Evolutionary conservation across 129 eudicot species (phyloP), one percentile per base, ranked within the genome.

Genomic region (Logfia minima): DNA sequence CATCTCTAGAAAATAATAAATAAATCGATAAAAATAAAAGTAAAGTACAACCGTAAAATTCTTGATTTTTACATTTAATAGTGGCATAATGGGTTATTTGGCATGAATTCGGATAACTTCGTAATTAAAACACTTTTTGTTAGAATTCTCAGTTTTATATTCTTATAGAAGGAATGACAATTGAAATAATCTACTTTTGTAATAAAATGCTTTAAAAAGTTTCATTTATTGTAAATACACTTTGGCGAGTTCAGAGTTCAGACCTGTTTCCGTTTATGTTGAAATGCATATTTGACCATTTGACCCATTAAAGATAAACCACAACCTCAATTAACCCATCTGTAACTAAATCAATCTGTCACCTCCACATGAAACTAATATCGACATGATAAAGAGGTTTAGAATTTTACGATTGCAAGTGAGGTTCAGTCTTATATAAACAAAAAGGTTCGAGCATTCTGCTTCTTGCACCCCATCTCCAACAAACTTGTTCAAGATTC

Each of bases 401-500:
- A 58, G 82, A 74, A 72, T 82, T 62, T 89, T 95, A 91, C 99
- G 85, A 84, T 65, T 82, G 81, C 72, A 81, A 34, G 43, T 28
- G 82, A 19, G 87, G 71, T 72, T 77, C 74, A 39, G 88, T 80
- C 82, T 89, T 95, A 90, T 86, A 83, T 32, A 91, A 82, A 87
- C 99, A 95, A 81, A 89, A 86, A 31, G 92, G 92, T 74, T 77
- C 45, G 58, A 59, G 53, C 69, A 52, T 59, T 75, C 77, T 63
- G 71, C 48, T 69, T 70, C 85, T 81, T 16, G 84, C 78, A 3
- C 77, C 65, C 72, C 81, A 86, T 71, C 77, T 84, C 99, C 97
- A 91, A 86, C 99, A 95, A 75, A 95, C 75, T 86, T 87, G 90
- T 67, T 89, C 92, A 78, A 77, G 77, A 76, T 78, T 88, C 34